phyloP scores from a whole-genome alignment of 345 rosid species.

The Linum tenue region DNA sequence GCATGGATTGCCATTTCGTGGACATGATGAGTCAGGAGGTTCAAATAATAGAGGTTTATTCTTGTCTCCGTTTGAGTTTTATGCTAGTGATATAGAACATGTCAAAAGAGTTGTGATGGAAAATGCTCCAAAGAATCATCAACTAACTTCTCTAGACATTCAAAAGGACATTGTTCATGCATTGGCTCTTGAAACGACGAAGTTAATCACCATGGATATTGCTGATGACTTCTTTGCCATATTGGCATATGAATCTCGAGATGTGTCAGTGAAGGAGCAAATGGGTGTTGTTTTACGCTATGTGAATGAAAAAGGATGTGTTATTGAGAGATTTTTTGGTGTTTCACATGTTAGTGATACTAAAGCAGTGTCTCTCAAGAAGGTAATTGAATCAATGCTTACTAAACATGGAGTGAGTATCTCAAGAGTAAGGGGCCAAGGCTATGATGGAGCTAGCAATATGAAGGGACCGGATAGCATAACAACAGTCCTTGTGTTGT shows the following conservation, averaged over 20 bases:
- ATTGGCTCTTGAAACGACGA: not conserved
- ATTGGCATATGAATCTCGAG: conserved; percentile 10
- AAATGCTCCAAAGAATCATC: too few species aligned
- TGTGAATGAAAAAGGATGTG: conserved; percentile 5
- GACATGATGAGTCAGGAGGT: conserved; percentile 1
- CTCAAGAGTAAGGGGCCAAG: conserved; percentile 3
- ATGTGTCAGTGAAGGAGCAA: conserved; percentile 1
- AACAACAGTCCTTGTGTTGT: too few species aligned
- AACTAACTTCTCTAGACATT: too few species aligned
- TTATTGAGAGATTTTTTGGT: conserved; percentile 2
- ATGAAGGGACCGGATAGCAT: too few species aligned
- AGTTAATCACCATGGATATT: conserved; percentile 2
- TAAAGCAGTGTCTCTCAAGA: not conserved
- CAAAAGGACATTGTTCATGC: too few species aligned
- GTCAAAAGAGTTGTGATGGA: too few species aligned
- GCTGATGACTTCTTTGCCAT: conserved; percentile 7
- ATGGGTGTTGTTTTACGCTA: conserved; percentile 7
- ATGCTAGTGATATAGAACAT: too few species aligned
- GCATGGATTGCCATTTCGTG: conserved; percentile 11
- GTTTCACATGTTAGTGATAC: conserved; percentile 1
- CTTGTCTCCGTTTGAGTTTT: not conserved
- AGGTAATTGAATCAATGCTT: conserved; percentile 1
- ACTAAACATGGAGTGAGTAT: conserved; percentile 2
- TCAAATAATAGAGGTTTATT: conserved; percentile 4
- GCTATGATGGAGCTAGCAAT: conserved; percentile 16